phyloP scores from a whole-genome alignment of 106 monocot genomes.

The Amphibolis antarctica region DNA sequence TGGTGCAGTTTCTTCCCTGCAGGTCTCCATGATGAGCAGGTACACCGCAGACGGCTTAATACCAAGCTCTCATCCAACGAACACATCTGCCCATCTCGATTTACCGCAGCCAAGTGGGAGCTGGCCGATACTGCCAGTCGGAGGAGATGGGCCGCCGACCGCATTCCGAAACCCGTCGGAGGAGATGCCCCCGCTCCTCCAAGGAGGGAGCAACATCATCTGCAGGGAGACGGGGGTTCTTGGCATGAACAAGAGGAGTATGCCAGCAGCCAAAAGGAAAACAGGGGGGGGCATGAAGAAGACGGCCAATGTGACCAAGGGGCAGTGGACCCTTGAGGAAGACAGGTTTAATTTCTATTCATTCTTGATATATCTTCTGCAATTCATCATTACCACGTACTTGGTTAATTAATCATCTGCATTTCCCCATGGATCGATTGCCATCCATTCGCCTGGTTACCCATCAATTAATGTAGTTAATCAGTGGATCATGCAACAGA shows the following conservation, averaged over 20 bases:
- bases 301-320: slow-evolving; percentile 40
- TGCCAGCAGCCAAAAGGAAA: background rate
- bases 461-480: too few species aligned
- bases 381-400: too few species aligned
- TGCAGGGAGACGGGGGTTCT: background rate
- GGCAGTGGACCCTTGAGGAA: slow-evolving; percentile 70
- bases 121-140: background rate
- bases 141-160: background rate
- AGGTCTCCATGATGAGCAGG: too few species aligned
- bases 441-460: too few species aligned
- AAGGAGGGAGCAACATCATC: background rate
- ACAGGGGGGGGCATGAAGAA: slow-evolving; percentile 27
- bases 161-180: background rate
- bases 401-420: too few species aligned
- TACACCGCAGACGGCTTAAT: background rate
- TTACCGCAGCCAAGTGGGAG: background rate
- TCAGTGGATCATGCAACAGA: too few species aligned
- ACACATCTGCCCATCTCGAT: background rate
- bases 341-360: slow-evolving; percentile 29
- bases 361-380: background rate
- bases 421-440: too few species aligned
- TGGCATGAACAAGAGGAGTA: slow-evolving; percentile 1
- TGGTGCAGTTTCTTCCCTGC: background rate
- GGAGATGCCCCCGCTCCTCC: background rate
- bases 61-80: background rate